These are phyloP conservation scores for Vigna trinervia DNA, from an alignment of 306 rosid genomes.

Conservation along the genomic window DNA sequence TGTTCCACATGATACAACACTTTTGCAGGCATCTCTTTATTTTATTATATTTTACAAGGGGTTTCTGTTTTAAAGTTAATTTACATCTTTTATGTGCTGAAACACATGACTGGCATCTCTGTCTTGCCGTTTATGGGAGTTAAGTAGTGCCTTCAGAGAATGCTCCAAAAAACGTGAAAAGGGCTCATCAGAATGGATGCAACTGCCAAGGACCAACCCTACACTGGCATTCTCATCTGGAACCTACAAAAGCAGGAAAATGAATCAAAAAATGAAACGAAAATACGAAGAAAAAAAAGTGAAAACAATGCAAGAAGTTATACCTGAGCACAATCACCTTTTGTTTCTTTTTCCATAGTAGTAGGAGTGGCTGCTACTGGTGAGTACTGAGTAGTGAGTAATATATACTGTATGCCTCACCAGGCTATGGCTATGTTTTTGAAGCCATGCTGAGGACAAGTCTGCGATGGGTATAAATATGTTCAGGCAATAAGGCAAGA, in stretches of 20 bases:
- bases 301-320: constrained; percentile 2
- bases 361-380: constrained; percentile 35
- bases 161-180: constrained; percentile 51
- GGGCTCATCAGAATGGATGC: constrained; percentile 32
- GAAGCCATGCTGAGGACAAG: constrained; percentile 38
- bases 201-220: constrained; percentile 17
- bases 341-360: constrained; percentile 41
- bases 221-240: constrained; percentile 27
- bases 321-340: constrained; percentile 1
- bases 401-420: constrained; percentile 9
- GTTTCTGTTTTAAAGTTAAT: constrained; percentile 62
- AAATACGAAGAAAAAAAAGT: background rate
- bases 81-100: constrained; percentile 67
- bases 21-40: constrained; percentile 9
- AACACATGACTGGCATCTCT: constrained; percentile 65
- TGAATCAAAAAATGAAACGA: background rate
- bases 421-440: constrained; percentile 32
- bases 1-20: constrained; percentile 30
- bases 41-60: constrained; percentile 9
- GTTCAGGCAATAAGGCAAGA: constrained; percentile 55
- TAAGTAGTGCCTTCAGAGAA: constrained; percentile 52
- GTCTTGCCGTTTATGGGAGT: constrained; percentile 58
- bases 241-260: constrained; percentile 32
- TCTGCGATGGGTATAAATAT: constrained; percentile 52
- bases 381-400: constrained; percentile 24